These are phyloP conservation scores for Hortiboletus flavorubellus DNA, from an alignment of 768 basidiomycete genomes.

Conservation along the genomic window DNA sequence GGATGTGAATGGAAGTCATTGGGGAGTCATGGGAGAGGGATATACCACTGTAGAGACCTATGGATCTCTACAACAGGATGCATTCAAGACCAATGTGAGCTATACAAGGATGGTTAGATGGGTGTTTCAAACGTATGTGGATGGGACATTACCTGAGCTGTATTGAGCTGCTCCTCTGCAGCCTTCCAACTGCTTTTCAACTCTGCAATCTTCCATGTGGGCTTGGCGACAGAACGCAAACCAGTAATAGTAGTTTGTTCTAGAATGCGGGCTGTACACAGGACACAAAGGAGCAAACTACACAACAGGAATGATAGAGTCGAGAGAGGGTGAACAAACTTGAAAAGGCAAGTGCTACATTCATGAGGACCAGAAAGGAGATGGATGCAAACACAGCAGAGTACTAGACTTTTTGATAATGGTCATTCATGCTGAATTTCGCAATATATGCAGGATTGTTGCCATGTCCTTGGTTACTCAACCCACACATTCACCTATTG, in stretches of 20 bases:
- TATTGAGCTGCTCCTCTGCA: constrained; percentile 44
- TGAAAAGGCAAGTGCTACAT: constrained; percentile 14
- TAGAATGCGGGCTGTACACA: constrained; percentile 90
- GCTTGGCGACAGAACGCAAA: constrained; percentile 91
- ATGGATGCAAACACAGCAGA: too few relatives aligned
- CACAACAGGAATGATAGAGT: constrained; percentile 50
- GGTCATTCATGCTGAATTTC: too few relatives aligned
- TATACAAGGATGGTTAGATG: constrained; percentile 22
- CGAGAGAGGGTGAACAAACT: neutral
- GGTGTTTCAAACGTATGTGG: neutral
- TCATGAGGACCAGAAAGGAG: too few relatives aligned
- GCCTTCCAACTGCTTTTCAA: constrained; percentile 56
- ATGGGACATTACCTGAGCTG: constrained; percentile 35
- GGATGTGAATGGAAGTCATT: too few relatives aligned
- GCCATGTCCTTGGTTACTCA: too few relatives aligned
- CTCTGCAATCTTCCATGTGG: constrained; percentile 80
- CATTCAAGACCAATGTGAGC: constrained; percentile 51
- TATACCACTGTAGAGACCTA: too few relatives aligned
- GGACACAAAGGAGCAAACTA: constrained; percentile 91
- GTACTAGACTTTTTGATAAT: neutral
- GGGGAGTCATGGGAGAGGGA: too few relatives aligned
- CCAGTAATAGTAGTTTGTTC: constrained; percentile 97
- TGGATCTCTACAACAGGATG: too few relatives aligned
- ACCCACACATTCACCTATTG: too few relatives aligned
- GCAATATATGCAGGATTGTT: too few relatives aligned